phyloP scores from a whole-genome alignment of 2,329 filamentous ascomycete genomes.

The Calonectria multiphialidica region DNA sequence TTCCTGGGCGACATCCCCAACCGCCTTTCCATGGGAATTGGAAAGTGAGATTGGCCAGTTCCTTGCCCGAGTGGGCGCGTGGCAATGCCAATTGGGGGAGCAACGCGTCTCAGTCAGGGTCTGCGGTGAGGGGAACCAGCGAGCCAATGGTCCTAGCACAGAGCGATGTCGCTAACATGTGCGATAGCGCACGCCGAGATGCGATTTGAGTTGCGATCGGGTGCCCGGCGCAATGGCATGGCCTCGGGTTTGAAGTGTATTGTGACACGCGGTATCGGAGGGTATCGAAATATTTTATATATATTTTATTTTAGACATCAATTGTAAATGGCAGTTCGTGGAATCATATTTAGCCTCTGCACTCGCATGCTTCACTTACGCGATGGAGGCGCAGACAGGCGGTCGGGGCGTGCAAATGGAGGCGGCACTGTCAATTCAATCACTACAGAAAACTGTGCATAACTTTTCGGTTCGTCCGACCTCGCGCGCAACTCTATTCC shows the following conservation, averaged over 20 bases:
- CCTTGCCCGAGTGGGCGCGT: slow-evolving; percentile 17
- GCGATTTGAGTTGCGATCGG: neutral
- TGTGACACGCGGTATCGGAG: neutral
- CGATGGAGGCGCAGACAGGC: neutral
- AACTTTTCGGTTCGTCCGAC: neutral
- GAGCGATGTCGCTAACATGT: slow-evolving; percentile 12
- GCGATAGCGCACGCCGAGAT: neutral
- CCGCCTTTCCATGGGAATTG: neutral
- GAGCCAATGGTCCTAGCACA: slow-evolving; percentile 2
- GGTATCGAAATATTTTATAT: neutral
- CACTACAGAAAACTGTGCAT: neutral
- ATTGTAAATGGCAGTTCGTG: no score
- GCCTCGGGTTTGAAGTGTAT: neutral
- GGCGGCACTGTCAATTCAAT: neutral
- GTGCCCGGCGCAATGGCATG: neutral
- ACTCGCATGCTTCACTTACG: neutral
- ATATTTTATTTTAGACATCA: no score
- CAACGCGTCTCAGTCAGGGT: neutral
- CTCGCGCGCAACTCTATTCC: neutral
- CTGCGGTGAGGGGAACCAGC: neutral
- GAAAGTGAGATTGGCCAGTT: slow-evolving; percentile 14
- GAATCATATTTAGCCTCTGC: no score
- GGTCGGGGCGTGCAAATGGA: neutral
- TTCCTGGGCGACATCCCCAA: slow-evolving; percentile 17
- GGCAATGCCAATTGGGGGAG: neutral